Base-by-base conservation (phyloP, 2,329 filamentous ascomycete species). In the Aspergillus aculeatus region DNA sequence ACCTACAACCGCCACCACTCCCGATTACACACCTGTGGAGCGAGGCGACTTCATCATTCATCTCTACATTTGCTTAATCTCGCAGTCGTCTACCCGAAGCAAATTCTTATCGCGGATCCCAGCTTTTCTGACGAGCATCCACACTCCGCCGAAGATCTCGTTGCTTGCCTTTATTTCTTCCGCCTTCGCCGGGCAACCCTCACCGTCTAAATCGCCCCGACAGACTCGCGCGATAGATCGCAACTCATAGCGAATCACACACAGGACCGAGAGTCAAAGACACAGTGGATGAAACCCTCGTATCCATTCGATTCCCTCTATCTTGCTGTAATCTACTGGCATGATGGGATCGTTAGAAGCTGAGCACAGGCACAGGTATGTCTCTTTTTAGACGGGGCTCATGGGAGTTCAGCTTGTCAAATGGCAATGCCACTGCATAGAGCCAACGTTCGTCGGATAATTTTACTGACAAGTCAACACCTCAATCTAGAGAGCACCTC, bases 281-380 rank as follows among this genome's bases (percentile, higher is more conserved):
- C 56, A 32, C 55, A 49, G 66, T 67, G 63, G 29, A 67, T 64
- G 63, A 64, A 44, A 57, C 56, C 54, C 41, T 38, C 32, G 41
- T 54, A 47, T 41, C 29, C 41, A 52, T n/a, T 16, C n/a, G 12
- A 38, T 24, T 11, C 47, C 50, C 41, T 23, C n/a, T 23, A 35
- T 21, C 50, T 53, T 38, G 23, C 19, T 31, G 21, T 51, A 24
- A 53, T 19, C 23, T 23, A 64, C 57, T 67, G 69, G 64, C 72
- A 67, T 70, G 65, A 77, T 77, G 74, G 73, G 73, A 65, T 73
- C 73, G 67, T 69, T 76, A 66, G 73, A 76, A 70, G 68, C 71
- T 61, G 71, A 68, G 58, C 64, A 69, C 60, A 73, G 73, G 66
- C 69, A 75, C 63, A 76, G 74, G 75, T 75, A 66, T 54, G 71